Evolutionary conservation across 208 protist species (phyloP).

Genomic region (Trypanosomatidae sp.): DNA sequence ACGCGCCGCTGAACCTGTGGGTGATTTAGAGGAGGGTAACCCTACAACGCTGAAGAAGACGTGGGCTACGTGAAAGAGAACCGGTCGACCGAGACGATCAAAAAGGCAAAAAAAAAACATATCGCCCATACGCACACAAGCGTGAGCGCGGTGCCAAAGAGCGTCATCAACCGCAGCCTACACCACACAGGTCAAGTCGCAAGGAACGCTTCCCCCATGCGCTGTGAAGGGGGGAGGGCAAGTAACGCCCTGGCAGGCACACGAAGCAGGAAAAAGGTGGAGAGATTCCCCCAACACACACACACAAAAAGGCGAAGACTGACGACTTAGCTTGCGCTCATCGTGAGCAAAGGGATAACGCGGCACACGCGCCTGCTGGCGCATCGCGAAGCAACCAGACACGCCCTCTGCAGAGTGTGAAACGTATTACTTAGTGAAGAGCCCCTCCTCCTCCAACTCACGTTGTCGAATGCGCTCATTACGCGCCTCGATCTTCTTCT

Average conservation of each 20-base stretch:
- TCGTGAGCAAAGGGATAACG: neutral
- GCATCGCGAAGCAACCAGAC: neutral
- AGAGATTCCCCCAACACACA: no score
- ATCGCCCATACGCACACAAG: neutral
- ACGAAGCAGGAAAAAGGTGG: neutral
- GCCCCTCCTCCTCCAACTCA: conserved; percentile 82
- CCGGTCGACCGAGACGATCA: neutral
- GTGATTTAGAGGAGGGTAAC: neutral
- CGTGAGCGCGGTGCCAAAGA: neutral
- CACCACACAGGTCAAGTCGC: neutral
- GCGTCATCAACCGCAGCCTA: neutral
- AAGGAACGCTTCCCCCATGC: neutral
- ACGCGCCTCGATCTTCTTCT: conserved; percentile 86
- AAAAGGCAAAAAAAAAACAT: neutral
- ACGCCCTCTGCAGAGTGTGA: neutral
- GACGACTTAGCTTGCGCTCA: neutral
- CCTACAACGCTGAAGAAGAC: neutral
- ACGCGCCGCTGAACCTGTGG: neutral
- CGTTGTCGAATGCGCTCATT: conserved; percentile 80
- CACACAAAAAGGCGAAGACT: neutral
- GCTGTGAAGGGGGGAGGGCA: neutral
- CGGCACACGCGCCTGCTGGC: neutral
- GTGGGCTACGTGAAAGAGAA: neutral
- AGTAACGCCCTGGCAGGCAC: neutral
- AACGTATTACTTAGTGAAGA: conserved; percentile 44